These are phyloP conservation scores for Ganoderma boninense DNA, from an alignment of 1,284 basidiomycete genomes.

Conservation along the genomic window DNA sequence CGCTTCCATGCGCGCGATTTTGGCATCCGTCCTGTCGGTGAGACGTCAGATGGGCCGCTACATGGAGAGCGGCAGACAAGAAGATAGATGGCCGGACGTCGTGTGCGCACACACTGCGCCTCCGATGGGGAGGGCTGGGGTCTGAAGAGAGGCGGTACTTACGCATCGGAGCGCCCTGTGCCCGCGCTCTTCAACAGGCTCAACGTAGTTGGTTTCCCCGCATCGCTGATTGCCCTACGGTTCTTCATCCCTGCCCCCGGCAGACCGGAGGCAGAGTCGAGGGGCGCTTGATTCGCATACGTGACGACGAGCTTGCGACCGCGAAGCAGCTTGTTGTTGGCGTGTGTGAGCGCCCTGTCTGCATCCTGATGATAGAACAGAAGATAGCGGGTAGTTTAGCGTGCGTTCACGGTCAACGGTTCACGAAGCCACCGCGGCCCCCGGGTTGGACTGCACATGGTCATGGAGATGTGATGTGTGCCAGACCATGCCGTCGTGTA, in stretches of 20 bases:
- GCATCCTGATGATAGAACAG: slow-evolving; percentile 73
- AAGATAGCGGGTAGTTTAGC: slow-evolving; percentile 29
- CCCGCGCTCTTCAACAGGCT: slow-evolving; percentile 84
- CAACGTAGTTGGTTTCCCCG: slow-evolving; percentile 83
- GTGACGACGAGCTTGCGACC: slow-evolving; percentile 91
- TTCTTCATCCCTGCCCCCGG: slow-evolving; percentile 35
- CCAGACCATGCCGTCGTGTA: slow-evolving; percentile 22
- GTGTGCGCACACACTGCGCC: neutral
- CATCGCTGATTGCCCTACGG: slow-evolving; percentile 61
- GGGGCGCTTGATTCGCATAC: slow-evolving; percentile 84
- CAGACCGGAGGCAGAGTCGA: slow-evolving; percentile 42
- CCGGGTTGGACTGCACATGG: slow-evolving; percentile 32
- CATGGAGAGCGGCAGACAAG: neutral
- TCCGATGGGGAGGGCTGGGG: slow-evolving; percentile 2
- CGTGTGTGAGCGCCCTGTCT: slow-evolving; percentile 75
- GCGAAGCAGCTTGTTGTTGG: slow-evolving; percentile 84
- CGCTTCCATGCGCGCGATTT: slow-evolving; percentile 96
- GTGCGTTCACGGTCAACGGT: slow-evolving; percentile 11
- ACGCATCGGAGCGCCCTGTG: slow-evolving; percentile 68
- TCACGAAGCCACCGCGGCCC: slow-evolving; percentile 20
- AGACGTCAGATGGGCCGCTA: neutral
- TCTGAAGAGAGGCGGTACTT: slow-evolving; percentile 38
- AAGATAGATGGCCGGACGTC: neutral
- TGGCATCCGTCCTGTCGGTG: slow-evolving; percentile 74
- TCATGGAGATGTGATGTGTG: slow-evolving; percentile 19